These are phyloP conservation scores for Fusarium mexicanum DNA, from an alignment of 2,329 filamentous ascomycete genomes.

Conservation along the genomic window DNA sequence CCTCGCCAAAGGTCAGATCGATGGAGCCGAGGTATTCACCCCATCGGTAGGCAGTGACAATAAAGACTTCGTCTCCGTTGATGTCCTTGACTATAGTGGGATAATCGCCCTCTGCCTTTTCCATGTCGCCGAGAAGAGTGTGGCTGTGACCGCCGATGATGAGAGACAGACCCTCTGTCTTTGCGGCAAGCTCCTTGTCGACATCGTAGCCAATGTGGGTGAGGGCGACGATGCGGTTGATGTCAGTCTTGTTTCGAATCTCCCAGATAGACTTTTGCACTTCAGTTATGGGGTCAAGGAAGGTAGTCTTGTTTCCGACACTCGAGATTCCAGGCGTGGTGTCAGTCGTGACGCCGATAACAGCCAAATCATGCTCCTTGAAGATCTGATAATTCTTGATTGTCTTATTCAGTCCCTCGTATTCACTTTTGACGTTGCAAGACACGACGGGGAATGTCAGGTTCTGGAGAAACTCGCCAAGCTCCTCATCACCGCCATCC, in stretches of 20 bases:
- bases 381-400: slow-evolving; percentile 75
- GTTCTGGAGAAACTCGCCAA: slow-evolving; percentile 70
- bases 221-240: slow-evolving; percentile 71
- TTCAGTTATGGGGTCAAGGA: slow-evolving; percentile 65
- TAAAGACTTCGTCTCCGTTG: slow-evolving; percentile 73
- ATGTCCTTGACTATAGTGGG: slow-evolving; percentile 70
- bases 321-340: slow-evolving; percentile 67
- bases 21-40: slow-evolving; percentile 75
- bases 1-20: slow-evolving; percentile 69
- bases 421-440: slow-evolving; percentile 70
- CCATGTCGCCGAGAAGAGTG: slow-evolving; percentile 68
- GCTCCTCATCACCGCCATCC: slow-evolving; percentile 69
- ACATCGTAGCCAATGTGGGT: slow-evolving; percentile 75
- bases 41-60: slow-evolving; percentile 75
- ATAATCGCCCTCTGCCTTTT: slow-evolving; percentile 67
- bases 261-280: slow-evolving; percentile 70
- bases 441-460: slow-evolving; percentile 72
- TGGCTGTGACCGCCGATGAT: slow-evolving; percentile 73
- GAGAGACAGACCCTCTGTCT: slow-evolving; percentile 71
- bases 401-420: slow-evolving; percentile 67
- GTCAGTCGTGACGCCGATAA: slow-evolving; percentile 72
- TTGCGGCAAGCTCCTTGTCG: slow-evolving; percentile 67
- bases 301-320: slow-evolving; percentile 66
- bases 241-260: slow-evolving; percentile 68
- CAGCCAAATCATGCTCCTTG: slow-evolving; percentile 66